These are phyloP conservation scores for Trichosphaerium sp. DNA, from an alignment of 78 protist species.

Conservation along the genomic window DNA sequence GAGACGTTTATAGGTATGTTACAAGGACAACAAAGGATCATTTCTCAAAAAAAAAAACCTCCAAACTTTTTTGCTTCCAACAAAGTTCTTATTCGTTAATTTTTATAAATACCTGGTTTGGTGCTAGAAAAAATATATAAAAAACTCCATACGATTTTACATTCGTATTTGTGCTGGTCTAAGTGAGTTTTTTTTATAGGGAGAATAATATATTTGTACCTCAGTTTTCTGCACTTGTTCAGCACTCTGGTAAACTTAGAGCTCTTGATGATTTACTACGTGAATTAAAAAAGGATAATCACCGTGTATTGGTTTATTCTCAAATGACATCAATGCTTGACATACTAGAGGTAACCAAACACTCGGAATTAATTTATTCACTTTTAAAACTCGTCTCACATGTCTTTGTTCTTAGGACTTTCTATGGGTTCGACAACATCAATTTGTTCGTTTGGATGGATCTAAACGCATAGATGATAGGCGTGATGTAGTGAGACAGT, in stretches of 20 bases:
- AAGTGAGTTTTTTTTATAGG: slow-evolving; percentile 17
- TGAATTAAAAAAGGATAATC: slow-evolving; percentile 48
- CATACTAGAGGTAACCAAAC: slow-evolving; percentile 47
- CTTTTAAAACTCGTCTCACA: not conserved
- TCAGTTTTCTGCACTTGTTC: slow-evolving; percentile 28
- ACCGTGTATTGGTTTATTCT: slow-evolving; percentile 79
- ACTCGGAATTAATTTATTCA: not conserved
- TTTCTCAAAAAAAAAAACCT: not conserved
- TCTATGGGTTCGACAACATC: slow-evolving; percentile 30
- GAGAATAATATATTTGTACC: slow-evolving; percentile 14
- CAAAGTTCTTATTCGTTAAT: not conserved
- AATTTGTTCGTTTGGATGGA: slow-evolving; percentile 84
- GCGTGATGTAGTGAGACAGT: slow-evolving; percentile 72
- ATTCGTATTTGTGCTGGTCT: not conserved
- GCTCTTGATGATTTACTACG: slow-evolving; percentile 57
- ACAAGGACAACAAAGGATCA: too few species aligned
- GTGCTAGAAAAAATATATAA: too few species aligned
- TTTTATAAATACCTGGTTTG: not conserved
- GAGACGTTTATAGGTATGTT: too few species aligned
- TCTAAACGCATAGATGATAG: slow-evolving; percentile 58
- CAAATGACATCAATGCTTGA: slow-evolving; percentile 87
- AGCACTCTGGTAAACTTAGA: slow-evolving; percentile 58
- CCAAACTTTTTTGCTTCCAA: not conserved
- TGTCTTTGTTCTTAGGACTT: slow-evolving; percentile 17
- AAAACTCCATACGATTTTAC: not conserved